Evolutionary conservation across 139 green algal genomes (phyloP).

Genomic region (Tetradesmus lagerheimii): DNA sequence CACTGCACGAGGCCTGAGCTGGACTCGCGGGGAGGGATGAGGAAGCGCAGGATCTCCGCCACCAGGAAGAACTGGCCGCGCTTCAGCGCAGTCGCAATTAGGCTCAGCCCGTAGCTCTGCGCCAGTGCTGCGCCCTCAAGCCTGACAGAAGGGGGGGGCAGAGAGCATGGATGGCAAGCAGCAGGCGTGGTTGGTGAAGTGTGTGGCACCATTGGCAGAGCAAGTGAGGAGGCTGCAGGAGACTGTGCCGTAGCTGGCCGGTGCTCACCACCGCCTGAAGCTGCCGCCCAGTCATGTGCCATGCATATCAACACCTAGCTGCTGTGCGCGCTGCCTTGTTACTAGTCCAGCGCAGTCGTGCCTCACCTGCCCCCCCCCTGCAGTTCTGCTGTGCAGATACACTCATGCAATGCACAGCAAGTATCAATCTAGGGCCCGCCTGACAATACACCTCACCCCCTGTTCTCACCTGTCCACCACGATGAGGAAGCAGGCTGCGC

Average conservation of each 20-base stretch:
- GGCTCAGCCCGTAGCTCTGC: slow-evolving; percentile 71
- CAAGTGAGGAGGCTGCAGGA: neutral
- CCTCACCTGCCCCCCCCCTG: too few species aligned
- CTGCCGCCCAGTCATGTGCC: too few species aligned
- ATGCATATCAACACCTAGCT: too few species aligned
- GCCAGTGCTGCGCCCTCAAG: slow-evolving; percentile 75
- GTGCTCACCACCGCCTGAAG: too few species aligned
- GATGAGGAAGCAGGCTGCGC: slow-evolving; percentile 82
- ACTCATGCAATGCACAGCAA: too few species aligned
- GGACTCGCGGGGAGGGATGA: slow-evolving; percentile 70
- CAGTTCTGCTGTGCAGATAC: too few species aligned
- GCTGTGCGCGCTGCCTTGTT: too few species aligned
- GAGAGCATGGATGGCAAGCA: neutral
- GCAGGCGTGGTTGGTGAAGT: neutral
- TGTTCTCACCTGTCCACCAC: slow-evolving; percentile 74
- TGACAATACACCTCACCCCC: too few species aligned
- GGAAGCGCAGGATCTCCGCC: slow-evolving; percentile 86
- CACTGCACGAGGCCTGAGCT: neutral
- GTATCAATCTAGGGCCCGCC: too few species aligned
- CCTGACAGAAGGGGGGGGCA: neutral
- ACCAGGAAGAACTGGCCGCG: slow-evolving; percentile 76
- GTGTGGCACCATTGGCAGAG: neutral
- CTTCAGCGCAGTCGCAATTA: slow-evolving; percentile 71
- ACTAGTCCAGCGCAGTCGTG: too few species aligned
- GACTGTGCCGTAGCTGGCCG: neutral